Evolutionary conservation across 805 yeast species (phyloP), one percentile per base, ranked within the genome.

Genomic region (Ogataea siamensis): DNA sequence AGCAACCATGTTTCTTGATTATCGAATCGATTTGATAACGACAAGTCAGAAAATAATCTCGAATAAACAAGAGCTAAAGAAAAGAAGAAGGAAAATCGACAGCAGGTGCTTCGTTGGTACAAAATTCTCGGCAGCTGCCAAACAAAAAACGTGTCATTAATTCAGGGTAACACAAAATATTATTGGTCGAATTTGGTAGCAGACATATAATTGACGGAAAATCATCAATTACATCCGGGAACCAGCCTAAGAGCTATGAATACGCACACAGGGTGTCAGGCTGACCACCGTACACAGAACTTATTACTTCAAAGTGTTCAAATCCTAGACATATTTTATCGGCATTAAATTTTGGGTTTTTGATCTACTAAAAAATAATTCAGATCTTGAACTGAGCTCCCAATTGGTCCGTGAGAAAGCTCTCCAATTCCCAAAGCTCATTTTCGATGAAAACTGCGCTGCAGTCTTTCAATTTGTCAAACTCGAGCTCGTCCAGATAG

Each of bases 1-100:
- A 65, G 80, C 65, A 58, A 60, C 65, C 65, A 60, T 60, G 51
- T 52, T 55, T 34, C 40, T 37, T 38, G 43, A 32, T 38, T 32
- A 38, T 38, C 41, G 41, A 38, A 38, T 38, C 41, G 36, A 32
- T 38, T 32, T 32, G 41, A 38, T 38, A 38, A 32, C 41, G 41
- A 38, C 37, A 38, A 38, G 41, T 38, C 37, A 32, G 35, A 38
- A 38, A 38, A 32, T 38, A 38, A 38, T 38, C 36, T 38, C 41
- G 36, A 32, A 13, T 38, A 38, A 32, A 38, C 41, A 38, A 38
- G 41, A 38, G 41, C 37, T 38, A 41, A 41, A 41, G 40, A 44
- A 39, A 41, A 41, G 37, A 42, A 44, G 35, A 37, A 32, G 40
- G 34, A 43, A 43, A 43, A 34, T 40, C 47, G 44, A 43, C 47